A percentile compares a stretch with the other conserved stretches of the same genome.
Conservation (phyloP, 2,329 filamentous ascomycete genomes). For the Fusarium paranaense region DNA sequence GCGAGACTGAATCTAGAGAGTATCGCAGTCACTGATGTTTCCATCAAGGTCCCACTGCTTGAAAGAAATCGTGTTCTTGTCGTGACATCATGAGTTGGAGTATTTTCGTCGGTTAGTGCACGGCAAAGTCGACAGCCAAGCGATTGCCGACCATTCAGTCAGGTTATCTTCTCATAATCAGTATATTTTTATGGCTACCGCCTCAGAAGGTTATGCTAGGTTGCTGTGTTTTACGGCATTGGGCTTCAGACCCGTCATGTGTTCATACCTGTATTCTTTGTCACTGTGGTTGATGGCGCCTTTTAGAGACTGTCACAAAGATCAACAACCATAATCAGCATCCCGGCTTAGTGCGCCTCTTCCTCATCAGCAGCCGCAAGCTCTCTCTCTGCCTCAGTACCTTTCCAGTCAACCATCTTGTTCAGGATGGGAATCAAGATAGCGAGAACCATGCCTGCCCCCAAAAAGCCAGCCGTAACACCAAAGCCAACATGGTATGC, state of each 20-base stretch:
- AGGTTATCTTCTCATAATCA: no score
- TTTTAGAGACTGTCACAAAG: neutral
- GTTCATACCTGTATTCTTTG: no score
- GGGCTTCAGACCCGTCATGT: no score
- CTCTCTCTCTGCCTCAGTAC: neutral
- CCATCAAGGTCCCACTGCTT: neutral
- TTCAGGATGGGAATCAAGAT: neutral
- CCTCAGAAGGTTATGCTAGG: no score
- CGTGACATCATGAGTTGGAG: no score
- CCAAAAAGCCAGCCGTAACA: neutral
- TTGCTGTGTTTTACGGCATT: no score
- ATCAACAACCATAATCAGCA: neutral
- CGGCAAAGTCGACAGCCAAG: no score
- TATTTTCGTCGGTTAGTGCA: no score
- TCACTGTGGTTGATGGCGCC: no score
- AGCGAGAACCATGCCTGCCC: neutral
- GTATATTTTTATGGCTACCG: no score
- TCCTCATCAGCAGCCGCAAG: neutral
- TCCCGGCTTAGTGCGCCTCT: neutral
- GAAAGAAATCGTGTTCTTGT: no score
- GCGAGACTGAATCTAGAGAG: neutral
- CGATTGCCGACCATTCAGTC: no score
- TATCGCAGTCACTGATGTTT: neutral
- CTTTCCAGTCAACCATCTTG: neutral
- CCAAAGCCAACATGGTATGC: neutral